Percentiles rank a stretch among this genome's conserved stretches.
Evolutionary conservation across 306 rosid species (phyloP).

Genomic region (Parietaria judaica): DNA sequence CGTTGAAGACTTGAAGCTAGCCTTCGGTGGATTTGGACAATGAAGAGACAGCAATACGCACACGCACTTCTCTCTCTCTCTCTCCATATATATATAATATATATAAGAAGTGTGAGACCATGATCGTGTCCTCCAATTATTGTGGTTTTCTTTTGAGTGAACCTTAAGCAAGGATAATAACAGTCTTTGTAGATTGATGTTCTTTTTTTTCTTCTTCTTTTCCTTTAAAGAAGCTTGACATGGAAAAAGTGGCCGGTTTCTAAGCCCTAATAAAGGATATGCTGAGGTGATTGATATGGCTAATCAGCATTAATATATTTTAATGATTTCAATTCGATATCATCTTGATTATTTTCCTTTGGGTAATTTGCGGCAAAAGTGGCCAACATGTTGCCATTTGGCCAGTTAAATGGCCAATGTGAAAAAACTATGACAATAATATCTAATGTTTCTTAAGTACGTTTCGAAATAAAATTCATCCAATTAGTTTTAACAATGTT

Average conservation of each 20-base stretch:
- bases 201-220: neutral
- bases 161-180: slow-evolving; percentile 2
- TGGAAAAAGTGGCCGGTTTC: slow-evolving; percentile 4
- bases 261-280: slow-evolving; percentile 1
- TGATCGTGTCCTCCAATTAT: neutral
- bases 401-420: no score
- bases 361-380: no score
- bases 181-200: neutral
- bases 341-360: neutral
- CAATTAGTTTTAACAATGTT: no score
- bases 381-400: no score
- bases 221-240: neutral
- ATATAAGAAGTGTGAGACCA: neutral
- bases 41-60: no score
- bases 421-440: no score
- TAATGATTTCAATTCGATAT: neutral
- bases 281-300: neutral
- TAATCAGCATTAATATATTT: neutral
- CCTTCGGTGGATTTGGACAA: no score
- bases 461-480: no score
- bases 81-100: no score
- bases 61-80: no score
- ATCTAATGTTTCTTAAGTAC: no score
- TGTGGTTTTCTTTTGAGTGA: slow-evolving; percentile 3
- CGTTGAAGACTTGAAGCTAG: no score